A percentile compares a stretch with the other conserved stretches of the same genome.
Evolutionary conservation across 495 filamentous ascomycete genomes (phyloP).

Genomic region (Penicillium turbatum): DNA sequence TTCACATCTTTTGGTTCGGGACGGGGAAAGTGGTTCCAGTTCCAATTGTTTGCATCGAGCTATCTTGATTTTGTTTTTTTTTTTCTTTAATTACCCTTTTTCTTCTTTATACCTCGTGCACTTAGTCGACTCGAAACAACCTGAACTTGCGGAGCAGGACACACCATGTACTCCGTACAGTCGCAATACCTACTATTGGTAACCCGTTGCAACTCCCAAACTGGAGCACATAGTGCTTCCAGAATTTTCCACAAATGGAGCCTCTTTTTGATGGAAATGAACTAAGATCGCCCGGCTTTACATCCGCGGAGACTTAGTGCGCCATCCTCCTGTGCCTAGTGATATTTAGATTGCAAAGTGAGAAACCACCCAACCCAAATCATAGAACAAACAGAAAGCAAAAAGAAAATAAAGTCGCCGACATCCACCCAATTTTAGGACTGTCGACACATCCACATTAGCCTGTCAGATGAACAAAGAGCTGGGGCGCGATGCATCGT

Average conservation of each 20-base stretch:
- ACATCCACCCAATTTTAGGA: slow-evolving; percentile 3
- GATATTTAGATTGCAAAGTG: neutral
- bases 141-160: neutral
- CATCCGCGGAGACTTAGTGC: slow-evolving; percentile 25
- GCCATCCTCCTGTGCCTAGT: slow-evolving; percentile 3
- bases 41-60: neutral
- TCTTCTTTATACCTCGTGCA: neutral
- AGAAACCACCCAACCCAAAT: neutral
- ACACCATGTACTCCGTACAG: neutral
- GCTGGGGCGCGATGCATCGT: slow-evolving; percentile 2
- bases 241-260: slow-evolving; percentile 25
- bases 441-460: neutral
- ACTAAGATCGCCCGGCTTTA: slow-evolving; percentile 27
- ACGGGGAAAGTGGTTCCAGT: slow-evolving; percentile 3
- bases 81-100: neutral
- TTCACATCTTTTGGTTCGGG: slow-evolving; percentile 4
- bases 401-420: neutral
- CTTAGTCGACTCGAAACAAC: neutral
- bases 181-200: slow-evolving; percentile 4
- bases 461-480: slow-evolving; percentile 9
- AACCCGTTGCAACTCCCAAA: neutral
- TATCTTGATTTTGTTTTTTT: neutral
- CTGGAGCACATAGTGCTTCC: slow-evolving; percentile 19
- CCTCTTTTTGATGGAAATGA: neutral
- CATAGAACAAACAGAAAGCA: neutral